Conservation (phyloP, 2,329 filamentous ascomycete genomes). For the Calonectria fujianensis region DNA sequence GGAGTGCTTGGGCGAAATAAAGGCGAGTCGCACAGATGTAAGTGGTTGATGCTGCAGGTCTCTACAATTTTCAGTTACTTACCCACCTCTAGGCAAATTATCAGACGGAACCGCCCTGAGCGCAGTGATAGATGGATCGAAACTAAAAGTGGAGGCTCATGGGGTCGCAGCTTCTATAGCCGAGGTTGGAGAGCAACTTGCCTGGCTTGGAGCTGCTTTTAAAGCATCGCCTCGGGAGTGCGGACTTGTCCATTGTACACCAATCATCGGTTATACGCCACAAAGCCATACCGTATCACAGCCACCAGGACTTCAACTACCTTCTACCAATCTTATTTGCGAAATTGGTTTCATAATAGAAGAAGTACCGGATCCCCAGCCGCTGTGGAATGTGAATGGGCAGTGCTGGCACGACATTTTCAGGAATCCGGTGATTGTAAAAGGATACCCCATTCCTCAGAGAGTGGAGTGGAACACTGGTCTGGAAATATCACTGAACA, state of each 20-base stretch:
- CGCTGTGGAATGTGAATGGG: background rate
- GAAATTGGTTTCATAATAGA: constrained; percentile 25
- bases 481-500: constrained; percentile 39
- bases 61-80: background rate
- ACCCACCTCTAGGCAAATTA: constrained; percentile 1
- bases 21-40: background rate
- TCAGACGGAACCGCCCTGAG: constrained; percentile 13
- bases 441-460: constrained; percentile 39
- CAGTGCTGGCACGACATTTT: constrained; percentile 44
- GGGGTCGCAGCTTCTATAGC: constrained; percentile 25
- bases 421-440: constrained; percentile 37
- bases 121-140: background rate
- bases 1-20: background rate
- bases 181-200: constrained; percentile 40
- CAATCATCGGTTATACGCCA: background rate
- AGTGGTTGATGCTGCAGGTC: background rate
- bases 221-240: constrained; percentile 24
- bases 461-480: constrained; percentile 16
- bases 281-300: background rate
- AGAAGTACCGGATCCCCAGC: background rate
- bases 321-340: background rate
- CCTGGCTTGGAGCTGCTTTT: constrained; percentile 42
- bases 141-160: background rate
- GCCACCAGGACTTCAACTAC: background rate
- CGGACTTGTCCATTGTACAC: constrained; percentile 18